Evolutionary conservation across 805 yeast species (phyloP).

Genomic region (Kodamaea fukazawae): DNA sequence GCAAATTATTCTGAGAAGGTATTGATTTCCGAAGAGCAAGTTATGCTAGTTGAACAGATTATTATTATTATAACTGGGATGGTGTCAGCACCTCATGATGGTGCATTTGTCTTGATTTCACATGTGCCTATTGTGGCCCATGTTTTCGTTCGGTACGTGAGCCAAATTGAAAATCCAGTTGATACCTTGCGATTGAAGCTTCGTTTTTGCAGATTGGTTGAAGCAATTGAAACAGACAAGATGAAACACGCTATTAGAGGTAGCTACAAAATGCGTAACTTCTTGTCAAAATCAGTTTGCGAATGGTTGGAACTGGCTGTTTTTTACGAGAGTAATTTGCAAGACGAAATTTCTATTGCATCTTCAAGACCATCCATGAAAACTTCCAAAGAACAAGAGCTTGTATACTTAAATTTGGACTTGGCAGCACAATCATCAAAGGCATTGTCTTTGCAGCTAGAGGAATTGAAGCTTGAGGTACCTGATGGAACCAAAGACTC

Average conservation of each 20-base stretch:
- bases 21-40: slow-evolving; percentile 25
- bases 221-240: slow-evolving; percentile 34
- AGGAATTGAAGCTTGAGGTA: slow-evolving; percentile 56
- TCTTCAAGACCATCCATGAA: slow-evolving; percentile 7
- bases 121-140: slow-evolving; percentile 30
- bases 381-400: slow-evolving; percentile 33
- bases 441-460: slow-evolving; percentile 54
- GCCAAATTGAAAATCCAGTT: slow-evolving; percentile 23
- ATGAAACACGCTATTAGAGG: slow-evolving; percentile 37
- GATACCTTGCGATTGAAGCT: slow-evolving; percentile 40
- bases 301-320: slow-evolving; percentile 58
- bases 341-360: neutral
- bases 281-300: slow-evolving; percentile 43
- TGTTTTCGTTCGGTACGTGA: slow-evolving; percentile 27
- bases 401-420: slow-evolving; percentile 51
- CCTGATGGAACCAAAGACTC: slow-evolving; percentile 54
- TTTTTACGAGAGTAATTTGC: slow-evolving; percentile 28
- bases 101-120: slow-evolving; percentile 33
- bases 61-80: slow-evolving; percentile 44
- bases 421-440: slow-evolving; percentile 63
- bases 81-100: slow-evolving; percentile 32
- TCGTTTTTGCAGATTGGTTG: slow-evolving; percentile 40
- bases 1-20: slow-evolving; percentile 29
- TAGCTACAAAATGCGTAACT: slow-evolving; percentile 47
- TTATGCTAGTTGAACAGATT: slow-evolving; percentile 48